Evolutionary conservation across 768 basidiomycete genomes (phyloP).

Genomic region (Dictyophora rubrovolvata): DNA sequence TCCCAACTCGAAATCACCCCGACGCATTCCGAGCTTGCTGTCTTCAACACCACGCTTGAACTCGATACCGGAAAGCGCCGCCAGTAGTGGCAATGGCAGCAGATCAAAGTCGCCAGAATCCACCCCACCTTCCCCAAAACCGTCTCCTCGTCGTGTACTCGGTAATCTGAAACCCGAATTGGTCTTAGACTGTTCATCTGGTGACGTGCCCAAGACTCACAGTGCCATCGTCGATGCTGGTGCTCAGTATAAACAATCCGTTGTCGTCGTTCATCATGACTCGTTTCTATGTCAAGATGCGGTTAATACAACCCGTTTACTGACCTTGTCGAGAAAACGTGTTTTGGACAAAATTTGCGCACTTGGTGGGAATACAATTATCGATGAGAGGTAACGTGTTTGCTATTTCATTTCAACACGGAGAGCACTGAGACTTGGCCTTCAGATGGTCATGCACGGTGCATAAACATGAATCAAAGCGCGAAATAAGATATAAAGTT

Average conservation of each 20-base stretch:
- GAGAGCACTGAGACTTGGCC: conserved; percentile 11
- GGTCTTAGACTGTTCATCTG: conserved; percentile 2
- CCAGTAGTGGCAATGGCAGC: neutral
- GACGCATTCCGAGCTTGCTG: conserved; percentile 7
- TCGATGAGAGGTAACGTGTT: conserved; percentile 26
- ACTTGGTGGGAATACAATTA: conserved; percentile 28
- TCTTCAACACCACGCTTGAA: neutral
- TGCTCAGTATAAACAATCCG: conserved; percentile 5
- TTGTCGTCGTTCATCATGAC: conserved; percentile 19
- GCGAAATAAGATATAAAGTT: conserved; percentile 25
- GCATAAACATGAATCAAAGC: conserved; percentile 21
- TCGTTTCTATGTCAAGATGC: conserved; percentile 26
- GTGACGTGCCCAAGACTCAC: conserved; percentile 2
- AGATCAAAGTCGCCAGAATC: neutral
- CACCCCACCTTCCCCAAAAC: conserved; percentile 6
- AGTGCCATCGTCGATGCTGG: neutral
- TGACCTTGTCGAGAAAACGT: conserved; percentile 24
- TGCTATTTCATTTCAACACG: conserved; percentile 9
- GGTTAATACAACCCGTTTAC: conserved; percentile 25
- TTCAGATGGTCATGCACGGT: conserved; percentile 29
- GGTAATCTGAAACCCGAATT: neutral
- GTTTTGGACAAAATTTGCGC: conserved; percentile 23
- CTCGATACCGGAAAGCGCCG: neutral
- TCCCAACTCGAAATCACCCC: conserved; percentile 6
- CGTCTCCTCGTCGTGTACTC: neutral